These are phyloP conservation scores for Aspergillus nidulans DNA, from an alignment of 495 filamentous ascomycete genomes.

Conservation along the genomic window DNA sequence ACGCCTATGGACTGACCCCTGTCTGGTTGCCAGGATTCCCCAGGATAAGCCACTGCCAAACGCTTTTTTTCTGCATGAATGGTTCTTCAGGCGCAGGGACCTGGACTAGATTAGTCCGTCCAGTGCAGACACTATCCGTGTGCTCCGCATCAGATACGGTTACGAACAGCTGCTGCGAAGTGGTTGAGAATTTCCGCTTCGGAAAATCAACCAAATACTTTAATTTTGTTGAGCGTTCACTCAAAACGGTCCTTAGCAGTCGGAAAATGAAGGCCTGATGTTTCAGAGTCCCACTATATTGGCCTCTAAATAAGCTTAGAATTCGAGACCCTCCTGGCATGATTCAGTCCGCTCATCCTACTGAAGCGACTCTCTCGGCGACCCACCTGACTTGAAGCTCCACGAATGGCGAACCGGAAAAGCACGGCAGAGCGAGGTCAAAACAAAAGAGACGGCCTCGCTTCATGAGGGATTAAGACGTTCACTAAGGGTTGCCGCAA, in stretches of 20 bases:
- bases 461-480: too few relatives aligned
- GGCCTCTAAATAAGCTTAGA: too few relatives aligned
- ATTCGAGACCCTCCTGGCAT: too few relatives aligned
- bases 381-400: too few relatives aligned
- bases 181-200: not conserved
- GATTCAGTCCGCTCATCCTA: too few relatives aligned
- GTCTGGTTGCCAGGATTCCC: not conserved
- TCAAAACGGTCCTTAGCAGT: not conserved
- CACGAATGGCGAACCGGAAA: too few relatives aligned
- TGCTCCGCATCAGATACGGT: not conserved
- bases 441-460: too few relatives aligned
- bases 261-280: not conserved
- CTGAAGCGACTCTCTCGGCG: too few relatives aligned
- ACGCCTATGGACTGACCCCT: not conserved
- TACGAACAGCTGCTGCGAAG: not conserved
- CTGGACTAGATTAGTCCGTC: constrained; percentile 6
- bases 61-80: not conserved
- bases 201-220: not conserved
- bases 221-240: not conserved
- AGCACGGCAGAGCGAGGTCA: too few relatives aligned
- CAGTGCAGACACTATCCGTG: not conserved
- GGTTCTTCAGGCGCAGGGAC: not conserved
- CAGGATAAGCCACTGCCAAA: not conserved
- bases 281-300: not conserved
- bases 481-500: too few relatives aligned